Evolutionary conservation across 2,329 filamentous ascomycete genomes (phyloP).

Genomic region (Atkinsonella hypoxylon): DNA sequence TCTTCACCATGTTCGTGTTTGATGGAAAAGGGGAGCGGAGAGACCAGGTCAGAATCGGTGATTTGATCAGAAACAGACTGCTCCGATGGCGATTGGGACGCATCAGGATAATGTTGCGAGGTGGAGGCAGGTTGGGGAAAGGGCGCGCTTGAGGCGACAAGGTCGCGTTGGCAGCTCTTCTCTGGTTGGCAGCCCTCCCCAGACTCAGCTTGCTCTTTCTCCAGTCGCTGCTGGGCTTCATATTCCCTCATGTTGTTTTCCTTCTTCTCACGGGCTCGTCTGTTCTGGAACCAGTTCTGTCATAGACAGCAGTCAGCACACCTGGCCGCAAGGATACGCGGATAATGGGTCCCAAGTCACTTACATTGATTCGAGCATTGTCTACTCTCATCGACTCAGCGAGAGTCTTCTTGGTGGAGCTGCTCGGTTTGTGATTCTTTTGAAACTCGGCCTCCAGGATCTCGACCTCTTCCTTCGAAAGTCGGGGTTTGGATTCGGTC

Average conservation of each 20-base stretch:
- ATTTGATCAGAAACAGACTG: slow-evolving; percentile 11
- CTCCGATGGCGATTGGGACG: slow-evolving; percentile 9
- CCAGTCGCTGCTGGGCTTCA: slow-evolving; percentile 24
- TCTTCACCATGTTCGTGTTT: slow-evolving; percentile 4
- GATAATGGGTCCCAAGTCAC: slow-evolving; percentile 8
- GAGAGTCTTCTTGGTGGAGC: slow-evolving; percentile 46
- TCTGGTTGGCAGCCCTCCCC: slow-evolving; percentile 16
- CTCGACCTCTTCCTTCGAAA: slow-evolving; percentile 48
- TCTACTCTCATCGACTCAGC: slow-evolving; percentile 52
- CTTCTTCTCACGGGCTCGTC: slow-evolving; percentile 53
- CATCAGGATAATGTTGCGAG: slow-evolving; percentile 8
- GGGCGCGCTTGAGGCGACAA: slow-evolving; percentile 29
- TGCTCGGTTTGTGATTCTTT: slow-evolving; percentile 53
- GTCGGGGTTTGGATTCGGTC: slow-evolving; percentile 37
- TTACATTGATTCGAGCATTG: slow-evolving; percentile 50
- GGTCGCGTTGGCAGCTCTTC: slow-evolving; percentile 20
- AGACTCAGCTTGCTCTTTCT: slow-evolving; percentile 20
- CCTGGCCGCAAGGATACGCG: too few relatives aligned
- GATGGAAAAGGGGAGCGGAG: slow-evolving; percentile 3
- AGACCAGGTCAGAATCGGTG: slow-evolving; percentile 14
- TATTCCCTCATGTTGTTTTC: slow-evolving; percentile 40
- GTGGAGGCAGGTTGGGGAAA: slow-evolving; percentile 20
- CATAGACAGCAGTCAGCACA: background rate
- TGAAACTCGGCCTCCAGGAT: slow-evolving; percentile 48
- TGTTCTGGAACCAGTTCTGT: slow-evolving; percentile 60